Percentiles rank a stretch among this genome's conserved stretches.
These are phyloP conservation scores for Aureobasidium sp. DNA, from an alignment of 2,329 filamentous ascomycete genomes.

Conservation along the genomic window DNA sequence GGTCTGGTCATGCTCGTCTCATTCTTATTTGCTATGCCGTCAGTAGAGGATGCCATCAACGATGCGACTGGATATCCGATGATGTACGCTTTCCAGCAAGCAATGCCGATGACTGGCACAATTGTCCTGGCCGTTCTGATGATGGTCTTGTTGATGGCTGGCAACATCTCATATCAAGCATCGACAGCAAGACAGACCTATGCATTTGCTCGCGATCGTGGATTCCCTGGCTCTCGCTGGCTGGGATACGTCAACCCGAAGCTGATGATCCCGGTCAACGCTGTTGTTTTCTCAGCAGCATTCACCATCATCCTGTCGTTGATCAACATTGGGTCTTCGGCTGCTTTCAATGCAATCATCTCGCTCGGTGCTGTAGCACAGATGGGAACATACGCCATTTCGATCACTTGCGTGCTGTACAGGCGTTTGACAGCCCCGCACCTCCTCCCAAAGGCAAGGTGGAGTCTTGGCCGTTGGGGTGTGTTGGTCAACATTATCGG, in stretches of 20 bases:
- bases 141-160: conserved; percentile 28
- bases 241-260: conserved; percentile 19
- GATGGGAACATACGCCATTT: conserved; percentile 37
- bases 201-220: conserved; percentile 38
- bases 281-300: conserved; percentile 17
- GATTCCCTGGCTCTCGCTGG: conserved; percentile 34
- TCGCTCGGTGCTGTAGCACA: conserved; percentile 34
- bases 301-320: conserved; percentile 20
- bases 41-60: conserved; percentile 26
- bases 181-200: conserved; percentile 30
- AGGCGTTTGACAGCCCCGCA: conserved; percentile 32
- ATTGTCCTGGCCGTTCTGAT: conserved; percentile 27
- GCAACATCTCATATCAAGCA: conserved; percentile 30
- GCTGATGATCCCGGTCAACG: conserved; percentile 16
- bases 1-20: conserved; percentile 28
- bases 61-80: conserved; percentile 31
- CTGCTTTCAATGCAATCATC: conserved; percentile 22
- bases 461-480: conserved; percentile 34
- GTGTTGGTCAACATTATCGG: conserved; percentile 33
- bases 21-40: conserved; percentile 25
- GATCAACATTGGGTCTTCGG: conserved; percentile 21
- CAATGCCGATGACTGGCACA: conserved; percentile 26
- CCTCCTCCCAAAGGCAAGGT: conserved; percentile 32
- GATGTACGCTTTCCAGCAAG: conserved; percentile 27
- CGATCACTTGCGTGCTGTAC: conserved; percentile 35